Base-by-base conservation (phyloP, 768 basidiomycete genomes). In the Cystofilobasidium capitatum region DNA sequence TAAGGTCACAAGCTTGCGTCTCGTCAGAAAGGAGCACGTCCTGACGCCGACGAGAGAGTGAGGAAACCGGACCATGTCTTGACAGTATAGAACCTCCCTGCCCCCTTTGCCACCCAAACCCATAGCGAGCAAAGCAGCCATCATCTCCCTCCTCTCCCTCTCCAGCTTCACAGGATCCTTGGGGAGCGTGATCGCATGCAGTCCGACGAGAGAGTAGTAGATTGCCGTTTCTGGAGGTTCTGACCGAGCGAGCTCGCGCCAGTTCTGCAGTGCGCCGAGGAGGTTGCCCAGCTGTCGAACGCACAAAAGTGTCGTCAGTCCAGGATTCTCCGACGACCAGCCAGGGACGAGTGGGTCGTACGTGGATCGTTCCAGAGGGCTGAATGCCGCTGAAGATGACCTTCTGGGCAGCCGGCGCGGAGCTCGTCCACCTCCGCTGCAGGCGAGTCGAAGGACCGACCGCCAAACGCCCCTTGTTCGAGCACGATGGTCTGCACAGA, bases 151-250 rank as follows among this genome's bases (percentile, higher is more conserved):
- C 51, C 88, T 81, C 24, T 91, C 84, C 1, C 78, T 74, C 17
- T 80, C 79, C 10, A 97, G 81, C 16, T 78, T 74, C 42, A 78
- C 75, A 0, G 91, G 89, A 74, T 92, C 81, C 80, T 94, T 91
- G 7, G 91, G 91, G 31, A 98, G 79, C 2, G 92, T 97, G 72
- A 97, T 81, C 14, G 93, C 92, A 75, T 98, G 94, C 83, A 91
- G 87, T 35, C 93, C 93, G 16, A 93, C 93, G 70, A 96, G 86
- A 1, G 89, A 86, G 63, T 74, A 74, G 77, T 89, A 93, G 29
- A 94, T 76, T 12, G 71, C 9, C 62, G 61, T 33, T 69, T 60
- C n/a, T 62, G 69, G 49, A 65, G 66, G 29, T 57, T 70, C 70
- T 33, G 69, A 79, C 49, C 82, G 79, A 76, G 94, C 90, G 33